phyloP scores from a whole-genome alignment of 129 eudicot genomes.

The Ambrosia artemisiifolia region DNA sequence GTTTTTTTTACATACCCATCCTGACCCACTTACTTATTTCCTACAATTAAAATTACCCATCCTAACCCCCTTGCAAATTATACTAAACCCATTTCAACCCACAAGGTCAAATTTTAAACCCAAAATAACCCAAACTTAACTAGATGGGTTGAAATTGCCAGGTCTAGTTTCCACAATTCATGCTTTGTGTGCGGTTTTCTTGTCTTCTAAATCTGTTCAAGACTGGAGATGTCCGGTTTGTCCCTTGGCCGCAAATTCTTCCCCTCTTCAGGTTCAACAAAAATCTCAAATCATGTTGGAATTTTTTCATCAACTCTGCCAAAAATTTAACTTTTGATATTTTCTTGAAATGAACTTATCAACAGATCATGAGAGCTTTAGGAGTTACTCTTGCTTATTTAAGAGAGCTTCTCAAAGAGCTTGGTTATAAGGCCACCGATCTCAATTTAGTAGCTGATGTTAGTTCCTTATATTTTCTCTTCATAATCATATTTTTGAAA shows the following conservation, averaged over 20 bases:
- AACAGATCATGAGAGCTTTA: constrained; percentile 71
- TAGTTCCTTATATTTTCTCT: constrained; percentile 21
- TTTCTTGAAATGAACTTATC: constrained; percentile 23
- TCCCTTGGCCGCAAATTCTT: constrained; percentile 66
- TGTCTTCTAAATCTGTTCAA: constrained; percentile 62
- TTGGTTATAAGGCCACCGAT: constrained; percentile 69
- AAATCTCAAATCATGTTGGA: background rate
- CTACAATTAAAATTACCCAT: too few species aligned
- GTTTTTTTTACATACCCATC: too few species aligned
- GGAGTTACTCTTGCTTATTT: constrained; percentile 39
- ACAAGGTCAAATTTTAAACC: too few species aligned
- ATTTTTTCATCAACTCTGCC: background rate
- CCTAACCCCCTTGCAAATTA: too few species aligned
- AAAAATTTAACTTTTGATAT: background rate
- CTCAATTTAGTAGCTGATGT: constrained; percentile 91
- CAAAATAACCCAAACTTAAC: too few species aligned
- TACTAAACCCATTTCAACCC: too few species aligned
- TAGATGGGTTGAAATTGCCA: too few species aligned
- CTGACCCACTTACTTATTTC: too few species aligned
- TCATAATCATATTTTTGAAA: too few species aligned
- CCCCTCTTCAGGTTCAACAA: constrained; percentile 62
- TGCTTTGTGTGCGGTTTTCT: constrained; percentile 60
- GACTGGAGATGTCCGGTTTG: constrained; percentile 91
- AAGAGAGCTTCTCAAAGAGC: constrained; percentile 89
- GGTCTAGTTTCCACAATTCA: constrained; percentile 76